Evolutionary conservation across 768 basidiomycete species (phyloP).

Genomic region (Thelephora ganbajun): DNA sequence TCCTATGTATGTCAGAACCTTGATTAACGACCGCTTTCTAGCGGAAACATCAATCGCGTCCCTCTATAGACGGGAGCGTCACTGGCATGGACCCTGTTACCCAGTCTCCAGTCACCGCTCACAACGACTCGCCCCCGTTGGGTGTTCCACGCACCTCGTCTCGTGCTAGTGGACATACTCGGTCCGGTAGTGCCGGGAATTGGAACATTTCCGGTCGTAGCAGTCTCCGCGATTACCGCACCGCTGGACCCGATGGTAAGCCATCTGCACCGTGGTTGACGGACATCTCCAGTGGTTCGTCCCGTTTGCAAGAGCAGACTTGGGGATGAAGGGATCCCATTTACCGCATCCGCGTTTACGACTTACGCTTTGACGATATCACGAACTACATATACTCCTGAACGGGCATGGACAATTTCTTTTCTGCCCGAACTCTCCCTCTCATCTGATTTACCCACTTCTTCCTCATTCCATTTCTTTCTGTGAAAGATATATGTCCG

Average conservation of each 20-base stretch:
- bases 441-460: not conserved
- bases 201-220: slow-evolving; percentile 52
- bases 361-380: not conserved
- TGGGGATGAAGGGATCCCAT: not conserved
- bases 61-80: slow-evolving; percentile 68
- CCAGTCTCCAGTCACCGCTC: slow-evolving; percentile 27
- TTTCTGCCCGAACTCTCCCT: not conserved
- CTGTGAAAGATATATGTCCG: not conserved
- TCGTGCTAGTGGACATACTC: slow-evolving; percentile 52
- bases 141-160: slow-evolving; percentile 18
- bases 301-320: slow-evolving; percentile 11
- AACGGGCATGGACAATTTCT: not conserved
- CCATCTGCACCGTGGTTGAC: slow-evolving; percentile 21
- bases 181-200: slow-evolving; percentile 71
- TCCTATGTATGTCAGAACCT: slow-evolving; percentile 2
- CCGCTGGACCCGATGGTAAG: slow-evolving; percentile 44
- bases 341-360: not conserved
- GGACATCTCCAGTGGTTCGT: slow-evolving; percentile 43
- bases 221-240: slow-evolving; percentile 32
- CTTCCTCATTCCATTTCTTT: not conserved
- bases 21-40: slow-evolving; percentile 15
- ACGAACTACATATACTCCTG: not conserved
- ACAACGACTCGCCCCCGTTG: slow-evolving; percentile 22
- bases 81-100: slow-evolving; percentile 40
- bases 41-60: slow-evolving; percentile 36